phyloP scores from a whole-genome alignment of 148 eudicot species.

The Rhododendron henanense region DNA sequence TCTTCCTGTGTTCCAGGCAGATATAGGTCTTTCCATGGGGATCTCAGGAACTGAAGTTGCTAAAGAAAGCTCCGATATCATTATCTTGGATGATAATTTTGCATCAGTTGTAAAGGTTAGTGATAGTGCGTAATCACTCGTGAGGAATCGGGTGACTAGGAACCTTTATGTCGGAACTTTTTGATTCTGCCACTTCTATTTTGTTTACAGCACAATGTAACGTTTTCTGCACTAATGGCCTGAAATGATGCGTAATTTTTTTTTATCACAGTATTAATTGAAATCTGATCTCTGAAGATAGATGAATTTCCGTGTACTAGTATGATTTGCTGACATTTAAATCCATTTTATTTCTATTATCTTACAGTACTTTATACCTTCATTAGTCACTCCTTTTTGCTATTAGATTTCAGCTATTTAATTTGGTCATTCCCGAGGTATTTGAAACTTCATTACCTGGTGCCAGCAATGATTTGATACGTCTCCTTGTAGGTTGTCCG shows the following conservation, averaged over 20 bases:
- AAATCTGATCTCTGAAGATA: neutral
- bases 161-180: neutral
- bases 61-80: constrained; percentile 93
- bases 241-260: neutral
- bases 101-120: constrained; percentile 89
- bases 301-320: neutral
- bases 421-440: neutral
- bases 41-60: constrained; percentile 97
- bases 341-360: neutral
- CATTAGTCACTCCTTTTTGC: neutral
- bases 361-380: neutral
- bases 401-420: neutral
- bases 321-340: neutral
- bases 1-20: constrained; percentile 54
- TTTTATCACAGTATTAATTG: neutral
- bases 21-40: constrained; percentile 97
- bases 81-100: constrained; percentile 90
- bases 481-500: constrained; percentile 66
- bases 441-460: neutral
- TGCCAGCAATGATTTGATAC: neutral
- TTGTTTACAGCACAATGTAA: neutral
- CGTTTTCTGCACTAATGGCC: neutral
- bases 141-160: neutral
- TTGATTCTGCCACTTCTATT: neutral
- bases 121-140: neutral